These are phyloP conservation scores for Torulaspora quercuum DNA, from an alignment of 805 yeast species.

Conservation along the genomic window DNA sequence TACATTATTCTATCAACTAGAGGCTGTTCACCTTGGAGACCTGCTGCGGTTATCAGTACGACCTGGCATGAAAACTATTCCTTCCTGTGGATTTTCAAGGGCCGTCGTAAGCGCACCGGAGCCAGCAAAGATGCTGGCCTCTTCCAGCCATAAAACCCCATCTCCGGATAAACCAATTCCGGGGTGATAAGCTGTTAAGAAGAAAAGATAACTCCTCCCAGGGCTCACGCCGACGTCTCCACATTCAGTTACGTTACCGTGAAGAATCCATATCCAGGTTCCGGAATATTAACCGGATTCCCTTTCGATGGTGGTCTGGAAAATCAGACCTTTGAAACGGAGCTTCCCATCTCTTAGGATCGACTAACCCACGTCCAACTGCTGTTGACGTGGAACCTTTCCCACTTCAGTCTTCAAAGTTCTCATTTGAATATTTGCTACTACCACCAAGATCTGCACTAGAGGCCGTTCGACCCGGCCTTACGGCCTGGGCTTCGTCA, in stretches of 20 bases:
- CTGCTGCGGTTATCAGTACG: constrained; percentile 46
- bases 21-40: constrained; percentile 47
- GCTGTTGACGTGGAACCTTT: constrained; percentile 43
- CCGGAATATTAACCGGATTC: constrained; percentile 45
- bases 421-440: constrained; percentile 43
- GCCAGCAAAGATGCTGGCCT: constrained; percentile 38
- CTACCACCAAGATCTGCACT: constrained; percentile 44
- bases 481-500: constrained; percentile 42
- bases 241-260: constrained; percentile 43
- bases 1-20: constrained; percentile 44
- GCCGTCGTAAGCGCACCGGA: constrained; percentile 43
- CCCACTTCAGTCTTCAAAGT: constrained; percentile 44
- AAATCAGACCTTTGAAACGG: constrained; percentile 39
- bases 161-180: constrained; percentile 43
- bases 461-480: constrained; percentile 42
- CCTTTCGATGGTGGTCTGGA: constrained; percentile 41
- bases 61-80: constrained; percentile 41
- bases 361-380: constrained; percentile 44
- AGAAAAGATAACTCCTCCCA: constrained; percentile 44
- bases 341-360: constrained; percentile 42
- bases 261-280: constrained; percentile 43
- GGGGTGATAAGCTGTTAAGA: constrained; percentile 42
- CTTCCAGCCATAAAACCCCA: constrained; percentile 41
- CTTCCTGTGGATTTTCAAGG: constrained; percentile 43
- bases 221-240: constrained; percentile 43